Evolutionary conservation across 768 basidiomycete genomes (phyloP).

Genomic region (Cystofilobasidium capitatum): DNA sequence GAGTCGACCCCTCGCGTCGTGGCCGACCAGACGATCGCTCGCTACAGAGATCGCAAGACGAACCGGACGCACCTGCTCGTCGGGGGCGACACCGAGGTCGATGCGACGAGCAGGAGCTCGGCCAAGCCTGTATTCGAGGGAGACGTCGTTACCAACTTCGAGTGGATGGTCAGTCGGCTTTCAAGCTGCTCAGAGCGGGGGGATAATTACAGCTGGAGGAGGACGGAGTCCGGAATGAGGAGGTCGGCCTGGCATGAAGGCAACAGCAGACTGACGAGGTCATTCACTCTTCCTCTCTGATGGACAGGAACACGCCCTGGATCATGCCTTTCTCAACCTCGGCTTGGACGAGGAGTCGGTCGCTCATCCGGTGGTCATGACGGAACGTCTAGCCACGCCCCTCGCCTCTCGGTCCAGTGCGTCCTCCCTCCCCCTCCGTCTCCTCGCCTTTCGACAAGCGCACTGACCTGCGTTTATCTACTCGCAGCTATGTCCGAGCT

Average conservation of each 20-base stretch:
- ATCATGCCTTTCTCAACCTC: constrained; percentile 79
- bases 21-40: constrained; percentile 49
- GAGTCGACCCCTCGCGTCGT: constrained; percentile 28
- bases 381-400: constrained; percentile 79
- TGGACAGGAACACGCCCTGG: constrained; percentile 85
- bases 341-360: constrained; percentile 68
- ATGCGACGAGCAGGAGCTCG: constrained; percentile 70
- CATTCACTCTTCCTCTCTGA: not conserved
- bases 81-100: constrained; percentile 75
- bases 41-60: constrained; percentile 79
- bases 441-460: not conserved
- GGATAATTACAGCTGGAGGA: not conserved
- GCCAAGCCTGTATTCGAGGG: constrained; percentile 84
- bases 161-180: constrained; percentile 64
- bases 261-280: not conserved
- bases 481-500: constrained; percentile 87
- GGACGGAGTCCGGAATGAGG: not conserved
- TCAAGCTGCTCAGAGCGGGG: too few species aligned
- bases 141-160: constrained; percentile 81
- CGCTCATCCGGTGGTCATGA: constrained; percentile 85
- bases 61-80: constrained; percentile 77
- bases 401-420: constrained; percentile 74
- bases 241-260: not conserved
- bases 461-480: constrained; percentile 2
- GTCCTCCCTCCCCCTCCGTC: constrained; percentile 36